Conservation (phyloP, 169 alveolate species). For the Besnoitia besnoiti region DNA sequence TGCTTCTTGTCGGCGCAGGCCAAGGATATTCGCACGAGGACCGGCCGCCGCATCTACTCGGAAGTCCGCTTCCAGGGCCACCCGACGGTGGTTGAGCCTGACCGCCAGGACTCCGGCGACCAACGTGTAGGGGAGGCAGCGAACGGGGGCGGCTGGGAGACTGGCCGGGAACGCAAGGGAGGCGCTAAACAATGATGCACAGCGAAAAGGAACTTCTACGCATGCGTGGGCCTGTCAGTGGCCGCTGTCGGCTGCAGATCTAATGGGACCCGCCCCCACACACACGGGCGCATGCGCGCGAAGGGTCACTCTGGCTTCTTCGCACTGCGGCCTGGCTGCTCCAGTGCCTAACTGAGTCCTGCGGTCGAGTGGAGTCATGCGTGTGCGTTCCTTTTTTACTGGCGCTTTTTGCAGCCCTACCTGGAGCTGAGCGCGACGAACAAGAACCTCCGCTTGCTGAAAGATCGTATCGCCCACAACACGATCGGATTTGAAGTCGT, state of each 20-base stretch:
- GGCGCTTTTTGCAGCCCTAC: constrained; percentile 50
- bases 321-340: not conserved
- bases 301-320: too few species aligned
- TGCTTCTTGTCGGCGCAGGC: constrained; percentile 49
- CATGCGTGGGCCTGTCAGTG: too few species aligned
- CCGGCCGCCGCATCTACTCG: constrained; percentile 62
- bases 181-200: too few species aligned
- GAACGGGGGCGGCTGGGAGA: too few species aligned
- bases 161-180: too few species aligned
- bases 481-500: constrained; percentile 67
- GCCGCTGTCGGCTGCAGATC: too few species aligned
- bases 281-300: too few species aligned
- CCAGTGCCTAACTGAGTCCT: not conserved
- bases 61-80: constrained; percentile 56
- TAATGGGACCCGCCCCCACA: too few species aligned
- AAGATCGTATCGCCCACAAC: constrained; percentile 63
- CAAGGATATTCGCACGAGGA: constrained; percentile 14
- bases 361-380: too few species aligned
- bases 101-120: not conserved
- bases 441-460: constrained; percentile 1
- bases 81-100: constrained; percentile 25
- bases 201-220: too few species aligned
- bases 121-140: not conserved
- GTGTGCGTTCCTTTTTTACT: too few species aligned
- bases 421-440: constrained; percentile 35